phyloP scores from a whole-genome alignment of 164 flowering plant species.

The Berberis vulgaris region DNA sequence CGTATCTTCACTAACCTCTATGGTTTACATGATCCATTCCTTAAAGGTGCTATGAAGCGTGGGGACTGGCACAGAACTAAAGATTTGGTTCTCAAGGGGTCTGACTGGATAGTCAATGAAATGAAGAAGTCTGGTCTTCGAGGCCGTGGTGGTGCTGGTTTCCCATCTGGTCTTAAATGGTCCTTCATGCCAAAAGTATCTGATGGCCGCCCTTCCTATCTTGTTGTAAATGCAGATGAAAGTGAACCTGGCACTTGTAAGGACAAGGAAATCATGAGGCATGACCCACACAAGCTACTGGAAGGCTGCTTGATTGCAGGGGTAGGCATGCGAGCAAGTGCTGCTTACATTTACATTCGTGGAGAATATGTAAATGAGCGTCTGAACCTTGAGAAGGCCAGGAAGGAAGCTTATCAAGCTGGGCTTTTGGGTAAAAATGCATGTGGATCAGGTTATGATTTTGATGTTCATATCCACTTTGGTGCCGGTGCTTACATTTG shows the following conservation, averaged over 20 bases:
- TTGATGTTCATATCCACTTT: constrained; percentile 90
- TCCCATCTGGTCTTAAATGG: constrained; percentile 98
- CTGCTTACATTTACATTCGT: constrained; percentile 89
- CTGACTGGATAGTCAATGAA: constrained; percentile 97
- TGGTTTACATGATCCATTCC: constrained; percentile 86
- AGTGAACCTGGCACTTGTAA: constrained; percentile 99
- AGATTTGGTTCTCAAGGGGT: constrained; percentile 80
- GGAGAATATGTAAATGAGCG: constrained; percentile 97
- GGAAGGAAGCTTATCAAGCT: constrained; percentile 80
- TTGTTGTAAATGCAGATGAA: constrained; percentile 98
- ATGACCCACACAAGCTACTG: constrained; percentile 89
- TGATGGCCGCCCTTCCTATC: constrained; percentile 95
- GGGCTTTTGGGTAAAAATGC: constrained; percentile 92
- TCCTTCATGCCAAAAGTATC: constrained; percentile 97
- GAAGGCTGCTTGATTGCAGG: constrained; percentile 97
- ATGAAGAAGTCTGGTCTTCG: constrained; percentile 95
- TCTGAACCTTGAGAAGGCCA: constrained; percentile 62
- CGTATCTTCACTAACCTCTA: constrained; percentile 92
- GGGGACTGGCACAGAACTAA: constrained; percentile 95
- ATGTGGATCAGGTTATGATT: constrained; percentile 95
- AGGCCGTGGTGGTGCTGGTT: constrained; percentile 99
- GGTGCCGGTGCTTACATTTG: constrained; percentile 99
- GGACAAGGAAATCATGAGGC: constrained; percentile 94
- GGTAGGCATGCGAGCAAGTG: constrained; percentile 86
- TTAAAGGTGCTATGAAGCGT: constrained; percentile 94